Evolutionary conservation across 192 early-diverging fungal species (phyloP).

Genomic region (Borealophlyctis nickersoniae): DNA sequence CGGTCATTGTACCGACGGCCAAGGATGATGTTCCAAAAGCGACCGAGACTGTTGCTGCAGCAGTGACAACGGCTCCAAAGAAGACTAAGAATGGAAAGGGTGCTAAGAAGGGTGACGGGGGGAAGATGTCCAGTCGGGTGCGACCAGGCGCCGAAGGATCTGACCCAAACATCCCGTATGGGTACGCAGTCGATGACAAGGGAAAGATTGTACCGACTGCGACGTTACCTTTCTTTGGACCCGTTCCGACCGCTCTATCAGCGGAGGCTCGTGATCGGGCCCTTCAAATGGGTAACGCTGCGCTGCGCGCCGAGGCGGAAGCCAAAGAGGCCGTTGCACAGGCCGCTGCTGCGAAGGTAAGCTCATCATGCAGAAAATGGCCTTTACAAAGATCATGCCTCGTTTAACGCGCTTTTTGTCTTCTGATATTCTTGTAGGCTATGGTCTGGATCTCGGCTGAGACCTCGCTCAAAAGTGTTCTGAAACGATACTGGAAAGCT

Average conservation of each 20-base stretch:
- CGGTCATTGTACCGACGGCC: no score
- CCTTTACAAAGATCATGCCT: neutral
- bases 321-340: neutral
- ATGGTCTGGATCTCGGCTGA: conserved; percentile 26
- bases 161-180: no score
- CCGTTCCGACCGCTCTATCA: neutral
- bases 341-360: neutral
- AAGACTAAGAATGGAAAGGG: no score
- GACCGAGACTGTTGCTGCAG: no score
- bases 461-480: conserved; percentile 12
- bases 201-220: no score
- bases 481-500: conserved; percentile 30
- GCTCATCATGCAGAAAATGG: neutral
- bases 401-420: no score
- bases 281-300: neutral
- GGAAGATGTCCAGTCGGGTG: no score
- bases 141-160: no score
- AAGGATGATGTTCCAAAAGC: no score
- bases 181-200: no score
- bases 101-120: no score
- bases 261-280: neutral
- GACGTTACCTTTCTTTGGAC: neutral
- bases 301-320: neutral
- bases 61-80: no score
- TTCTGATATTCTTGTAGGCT: conserved; percentile 9